Percentiles rank a stretch among this genome's conserved stretches.
These are phyloP conservation scores for Coemansia sp. DNA, from an alignment of 192 early-diverging fungal genomes.

Conservation along the genomic window DNA sequence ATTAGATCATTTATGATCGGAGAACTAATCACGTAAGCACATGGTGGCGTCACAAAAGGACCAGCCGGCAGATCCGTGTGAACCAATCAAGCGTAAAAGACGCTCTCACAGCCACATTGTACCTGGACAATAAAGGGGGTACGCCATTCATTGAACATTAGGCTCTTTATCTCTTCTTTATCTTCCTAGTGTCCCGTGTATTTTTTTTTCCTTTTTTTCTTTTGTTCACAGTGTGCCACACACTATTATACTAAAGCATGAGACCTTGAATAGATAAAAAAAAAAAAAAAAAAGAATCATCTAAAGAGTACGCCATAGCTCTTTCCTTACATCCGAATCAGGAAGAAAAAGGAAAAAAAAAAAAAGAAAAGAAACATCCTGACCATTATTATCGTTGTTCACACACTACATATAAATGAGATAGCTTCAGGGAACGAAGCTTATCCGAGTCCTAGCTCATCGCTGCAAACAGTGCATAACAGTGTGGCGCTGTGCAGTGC, in stretches of 20 bases:
- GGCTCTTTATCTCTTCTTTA: background rate
- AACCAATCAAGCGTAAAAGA: background rate
- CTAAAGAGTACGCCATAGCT: background rate
- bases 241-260: background rate
- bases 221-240: background rate
- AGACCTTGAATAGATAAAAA: background rate
- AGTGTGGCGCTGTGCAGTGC: conserved; percentile 6
- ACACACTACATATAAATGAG: background rate
- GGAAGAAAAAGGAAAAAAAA: too few species aligned
- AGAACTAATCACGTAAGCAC: background rate
- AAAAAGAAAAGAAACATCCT: background rate
- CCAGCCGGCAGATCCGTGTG: conserved; percentile 4
- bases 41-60: background rate
- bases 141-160: background rate
- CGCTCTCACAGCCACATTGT: background rate
- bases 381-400: background rate
- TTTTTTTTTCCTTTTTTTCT: background rate
- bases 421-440: background rate
- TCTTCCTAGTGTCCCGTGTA: background rate
- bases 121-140: background rate
- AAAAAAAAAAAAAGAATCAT: background rate
- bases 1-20: background rate
- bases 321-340: background rate
- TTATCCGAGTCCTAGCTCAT: background rate
- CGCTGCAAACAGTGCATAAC: background rate